Conservation (phyloP, 495 filamentous ascomycete genomes). For the Xeromyces bisporus region DNA sequence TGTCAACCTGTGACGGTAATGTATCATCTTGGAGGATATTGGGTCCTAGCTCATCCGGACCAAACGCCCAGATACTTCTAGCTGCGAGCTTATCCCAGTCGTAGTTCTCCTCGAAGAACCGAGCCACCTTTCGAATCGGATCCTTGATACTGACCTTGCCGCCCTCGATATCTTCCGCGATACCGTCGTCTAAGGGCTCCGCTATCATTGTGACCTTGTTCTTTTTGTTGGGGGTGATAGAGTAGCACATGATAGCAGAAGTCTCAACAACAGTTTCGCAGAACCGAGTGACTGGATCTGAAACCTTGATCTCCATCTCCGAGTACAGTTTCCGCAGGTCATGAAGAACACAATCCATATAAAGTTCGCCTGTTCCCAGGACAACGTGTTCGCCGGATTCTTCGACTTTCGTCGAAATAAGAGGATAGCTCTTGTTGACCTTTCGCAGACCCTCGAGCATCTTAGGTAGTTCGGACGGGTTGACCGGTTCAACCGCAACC, state of each 20-base stretch:
- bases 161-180: slow-evolving; percentile 87
- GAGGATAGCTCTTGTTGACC: slow-evolving; percentile 92
- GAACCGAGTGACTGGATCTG: slow-evolving; percentile 92
- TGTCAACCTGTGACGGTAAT: slow-evolving; percentile 73
- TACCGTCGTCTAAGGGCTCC: slow-evolving; percentile 84
- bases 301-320: slow-evolving; percentile 99
- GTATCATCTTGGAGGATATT: slow-evolving; percentile 98
- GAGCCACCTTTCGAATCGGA: slow-evolving; percentile 79
- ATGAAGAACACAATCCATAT: slow-evolving; percentile 98
- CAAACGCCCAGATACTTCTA: slow-evolving; percentile 96
- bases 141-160: slow-evolving; percentile 84
- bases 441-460: slow-evolving; percentile 95
- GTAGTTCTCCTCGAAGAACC: slow-evolving; percentile 95
- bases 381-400: slow-evolving; percentile 97
- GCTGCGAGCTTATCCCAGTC: slow-evolving; percentile 92
- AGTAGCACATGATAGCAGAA: slow-evolving; percentile 94
- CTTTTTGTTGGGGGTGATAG: slow-evolving; percentile 94
- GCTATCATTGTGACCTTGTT: slow-evolving; percentile 99
- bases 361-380: slow-evolving; percentile 86
- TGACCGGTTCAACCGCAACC: slow-evolving; percentile 94
- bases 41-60: slow-evolving; percentile 84
- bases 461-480: slow-evolving; percentile 95
- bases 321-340: slow-evolving; percentile 84
- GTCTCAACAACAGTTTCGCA: slow-evolving; percentile 97
- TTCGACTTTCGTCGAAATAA: slow-evolving; percentile 92